phyloP scores from a whole-genome alignment of 1,139 yeast species.

The Blastobotrys arbuscula region DNA sequence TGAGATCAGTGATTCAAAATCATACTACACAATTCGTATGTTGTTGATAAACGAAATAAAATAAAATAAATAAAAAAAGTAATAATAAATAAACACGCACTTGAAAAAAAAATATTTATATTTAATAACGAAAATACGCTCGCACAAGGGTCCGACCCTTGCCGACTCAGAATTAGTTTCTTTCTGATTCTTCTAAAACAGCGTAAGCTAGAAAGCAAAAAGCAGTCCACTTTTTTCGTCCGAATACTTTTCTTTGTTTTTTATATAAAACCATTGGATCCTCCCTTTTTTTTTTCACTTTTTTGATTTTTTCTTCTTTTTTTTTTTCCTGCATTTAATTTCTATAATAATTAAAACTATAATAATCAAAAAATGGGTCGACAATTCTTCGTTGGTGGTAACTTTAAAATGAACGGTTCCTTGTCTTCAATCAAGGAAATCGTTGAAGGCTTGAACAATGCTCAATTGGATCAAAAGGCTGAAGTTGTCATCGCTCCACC shows the following conservation, averaged over 20 bases:
- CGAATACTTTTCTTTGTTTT: constrained; percentile 4
- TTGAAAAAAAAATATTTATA: no score
- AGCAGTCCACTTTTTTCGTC: constrained; percentile 9
- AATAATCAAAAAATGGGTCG: constrained; percentile 45
- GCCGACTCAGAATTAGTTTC: neutral
- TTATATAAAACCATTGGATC: neutral
- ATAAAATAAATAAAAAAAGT: no score
- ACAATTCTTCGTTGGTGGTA: constrained; percentile 91
- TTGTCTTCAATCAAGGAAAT: constrained; percentile 77
- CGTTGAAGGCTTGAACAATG: constrained; percentile 74
- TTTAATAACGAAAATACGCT: no score
- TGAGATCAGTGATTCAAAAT: no score
- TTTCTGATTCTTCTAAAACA: neutral
- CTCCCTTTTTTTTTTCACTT: neutral
- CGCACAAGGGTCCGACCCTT: neutral
- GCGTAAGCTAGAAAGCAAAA: neutral
- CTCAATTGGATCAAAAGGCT: constrained; percentile 64
- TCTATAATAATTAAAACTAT: neutral
- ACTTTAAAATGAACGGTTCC: constrained; percentile 98
- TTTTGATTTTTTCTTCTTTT: neutral
- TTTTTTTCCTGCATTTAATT: neutral
- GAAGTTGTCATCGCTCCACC: constrained; percentile 98
- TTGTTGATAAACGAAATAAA: no score
- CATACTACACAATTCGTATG: no score
- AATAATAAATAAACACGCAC: no score